Percentiles rank a stretch among this genome's conserved stretches.
Evolutionary conservation across 2,329 filamentous ascomycete genomes (phyloP).

Genomic region (Acrocalymma vagum): DNA sequence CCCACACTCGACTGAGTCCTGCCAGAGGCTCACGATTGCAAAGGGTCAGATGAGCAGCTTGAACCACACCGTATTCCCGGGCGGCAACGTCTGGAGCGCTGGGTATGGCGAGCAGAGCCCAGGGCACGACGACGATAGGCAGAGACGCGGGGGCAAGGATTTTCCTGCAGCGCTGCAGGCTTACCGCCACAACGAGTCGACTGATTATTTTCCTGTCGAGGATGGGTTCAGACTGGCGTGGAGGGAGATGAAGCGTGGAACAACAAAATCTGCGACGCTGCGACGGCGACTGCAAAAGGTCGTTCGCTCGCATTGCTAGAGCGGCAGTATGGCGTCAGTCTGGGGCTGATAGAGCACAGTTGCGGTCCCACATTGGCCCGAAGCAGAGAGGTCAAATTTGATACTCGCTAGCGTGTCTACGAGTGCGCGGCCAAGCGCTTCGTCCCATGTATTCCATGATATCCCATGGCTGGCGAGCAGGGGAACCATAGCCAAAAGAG

Average conservation of each 20-base stretch:
- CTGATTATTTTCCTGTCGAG: conserved; percentile 8
- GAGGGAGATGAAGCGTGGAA: conserved; percentile 11
- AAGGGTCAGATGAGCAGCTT: conserved; percentile 21
- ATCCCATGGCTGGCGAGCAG: too few relatives aligned
- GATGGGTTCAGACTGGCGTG: conserved; percentile 11
- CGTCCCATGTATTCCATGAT: conserved; percentile 2
- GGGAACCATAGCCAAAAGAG: conserved; percentile 19
- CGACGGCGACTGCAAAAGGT: conserved; percentile 12
- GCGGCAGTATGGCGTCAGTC: conserved; percentile 32
- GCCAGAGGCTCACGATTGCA: too few relatives aligned
- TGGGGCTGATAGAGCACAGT: conserved; percentile 17
- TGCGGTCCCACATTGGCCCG: conserved; percentile 37
- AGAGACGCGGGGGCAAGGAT: neutral
- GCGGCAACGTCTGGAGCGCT: conserved; percentile 10
- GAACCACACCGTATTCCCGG: conserved; percentile 7
- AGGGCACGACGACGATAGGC: conserved; percentile 4
- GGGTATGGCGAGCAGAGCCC: conserved; percentile 7
- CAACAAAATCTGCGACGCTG: conserved; percentile 10
- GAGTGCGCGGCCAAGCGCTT: conserved; percentile 28
- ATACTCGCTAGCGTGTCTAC: conserved; percentile 30
- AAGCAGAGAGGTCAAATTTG: conserved; percentile 29
- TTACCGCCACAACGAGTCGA: neutral
- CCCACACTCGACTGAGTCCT: too few relatives aligned
- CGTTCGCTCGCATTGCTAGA: conserved; percentile 15
- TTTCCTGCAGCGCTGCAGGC: conserved; percentile 8